Base-by-base conservation (phyloP, 768 basidiomycete species). In the Leccinum rimulosum region DNA sequence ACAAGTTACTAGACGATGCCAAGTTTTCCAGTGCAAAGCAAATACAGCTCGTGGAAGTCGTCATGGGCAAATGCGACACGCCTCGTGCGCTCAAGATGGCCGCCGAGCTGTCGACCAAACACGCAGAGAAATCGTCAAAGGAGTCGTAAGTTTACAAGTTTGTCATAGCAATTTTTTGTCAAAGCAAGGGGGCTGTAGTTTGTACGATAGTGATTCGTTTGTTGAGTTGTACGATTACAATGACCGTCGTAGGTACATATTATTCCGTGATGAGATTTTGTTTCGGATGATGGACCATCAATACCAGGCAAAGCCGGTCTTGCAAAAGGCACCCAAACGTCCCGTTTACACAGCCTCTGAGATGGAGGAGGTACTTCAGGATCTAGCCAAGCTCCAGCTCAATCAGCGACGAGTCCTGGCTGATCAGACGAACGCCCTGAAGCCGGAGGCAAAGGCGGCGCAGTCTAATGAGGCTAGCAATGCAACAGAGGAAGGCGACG, bases 41-140 rank as follows among this genome's bases (percentile, higher is more conserved):
- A 73, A 85, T 91, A 53, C 89, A 92, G 67, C 75, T 94, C 35
- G 87, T 94, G 15, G 93, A 95, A 73, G 82, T 95, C 9, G 73
- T 86, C 59, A 91, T 95, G 89, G 82, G 78, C 27, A 80, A 78
- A 61, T 73, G 80, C 28, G 93, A 95, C 70, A 89, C 89, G 0
- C 93, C 93, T 4, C 73, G 78, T 36, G 80, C 83, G 36, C 75
- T 93, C 61, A 75, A 80, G 66, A 71, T 78, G 54, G 82, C 86
- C 64, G 78, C 83, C 1, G 84, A 65, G 47, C 15, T 73, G n/a
- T 51, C 68, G 17, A 49, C 10, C 3, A 59, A 62, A 19, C 19
- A 52, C n/a, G 56, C 63, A 28, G 63, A 65, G 45, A 56, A 66
- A 55, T 64, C 63, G 4, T 57, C 59, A 15, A 61, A 59, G 62